Evolutionary conservation across 345 rosid species (phyloP).

Genomic region (Pistacia atlantica): DNA sequence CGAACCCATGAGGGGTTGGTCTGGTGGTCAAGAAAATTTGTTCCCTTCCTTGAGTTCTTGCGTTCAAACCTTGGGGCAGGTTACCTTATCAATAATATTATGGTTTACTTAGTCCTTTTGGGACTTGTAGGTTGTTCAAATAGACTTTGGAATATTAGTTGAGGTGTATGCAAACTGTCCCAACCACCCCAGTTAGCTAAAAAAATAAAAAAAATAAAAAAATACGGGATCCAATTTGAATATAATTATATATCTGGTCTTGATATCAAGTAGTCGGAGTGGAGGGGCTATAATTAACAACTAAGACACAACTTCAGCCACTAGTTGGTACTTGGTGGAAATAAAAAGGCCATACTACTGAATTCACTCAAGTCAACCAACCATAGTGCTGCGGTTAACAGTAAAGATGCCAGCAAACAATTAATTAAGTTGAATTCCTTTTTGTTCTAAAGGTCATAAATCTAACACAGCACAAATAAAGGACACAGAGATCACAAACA

Average conservation of each 20-base stretch:
- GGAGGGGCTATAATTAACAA: not conserved
- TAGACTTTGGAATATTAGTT: no score
- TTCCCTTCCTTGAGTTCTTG: no score
- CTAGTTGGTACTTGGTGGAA: not conserved
- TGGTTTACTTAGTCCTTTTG: no score
- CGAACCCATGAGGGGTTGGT: no score
- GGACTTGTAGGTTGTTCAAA: no score
- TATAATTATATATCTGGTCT: not conserved
- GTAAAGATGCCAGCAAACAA: not conserved
- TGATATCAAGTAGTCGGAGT: not conserved
- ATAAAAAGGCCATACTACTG: not conserved
- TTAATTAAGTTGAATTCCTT: not conserved
- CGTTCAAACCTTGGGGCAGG: no score
- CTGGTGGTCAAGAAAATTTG: no score
- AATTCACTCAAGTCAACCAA: not conserved
- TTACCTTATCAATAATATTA: no score
- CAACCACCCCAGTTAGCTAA: no score
- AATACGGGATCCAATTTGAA: not conserved
- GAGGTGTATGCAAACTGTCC: no score
- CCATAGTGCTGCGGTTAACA: not conserved
- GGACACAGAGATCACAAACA: not conserved
- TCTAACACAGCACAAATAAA: not conserved
- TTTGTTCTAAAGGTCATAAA: not conserved
- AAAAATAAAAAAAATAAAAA: no score
- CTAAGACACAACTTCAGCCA: not conserved